phyloP scores from a whole-genome alignment of 176 grass and related monocot genomes.

The Aegilops umbellulata region DNA sequence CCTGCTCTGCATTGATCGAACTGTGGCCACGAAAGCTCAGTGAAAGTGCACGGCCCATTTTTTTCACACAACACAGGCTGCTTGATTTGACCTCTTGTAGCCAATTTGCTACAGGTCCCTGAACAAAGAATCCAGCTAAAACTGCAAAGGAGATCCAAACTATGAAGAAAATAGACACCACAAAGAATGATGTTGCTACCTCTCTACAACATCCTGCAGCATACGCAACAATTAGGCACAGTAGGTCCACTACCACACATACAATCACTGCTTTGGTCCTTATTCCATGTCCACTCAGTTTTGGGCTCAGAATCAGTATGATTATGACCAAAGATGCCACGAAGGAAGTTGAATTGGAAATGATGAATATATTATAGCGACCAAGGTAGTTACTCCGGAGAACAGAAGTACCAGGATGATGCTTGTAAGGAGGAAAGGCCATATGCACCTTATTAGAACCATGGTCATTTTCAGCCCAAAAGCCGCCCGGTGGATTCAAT shows the following conservation, averaged over 20 bases:
- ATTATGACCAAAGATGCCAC: slow-evolving; percentile 51
- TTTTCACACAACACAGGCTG: background rate
- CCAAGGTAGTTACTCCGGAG: slow-evolving; percentile 10
- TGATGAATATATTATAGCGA: slow-evolving; percentile 25
- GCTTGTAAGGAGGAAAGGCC: background rate
- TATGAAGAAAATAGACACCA: background rate
- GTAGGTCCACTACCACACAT: slow-evolving; percentile 30
- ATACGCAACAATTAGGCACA: slow-evolving; percentile 24
- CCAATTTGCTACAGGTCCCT: background rate
- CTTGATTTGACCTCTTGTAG: background rate
- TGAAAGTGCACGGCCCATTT: background rate
- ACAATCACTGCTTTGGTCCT: slow-evolving; percentile 27
- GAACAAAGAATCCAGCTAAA: background rate
- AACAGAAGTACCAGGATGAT: slow-evolving; percentile 25
- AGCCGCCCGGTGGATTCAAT: too few species aligned
- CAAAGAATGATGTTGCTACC: slow-evolving; percentile 2
- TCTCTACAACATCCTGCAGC: slow-evolving; percentile 38
- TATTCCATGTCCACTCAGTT: slow-evolving; percentile 39
- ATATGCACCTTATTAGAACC: too few species aligned
- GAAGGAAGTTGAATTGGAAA: slow-evolving; percentile 41
- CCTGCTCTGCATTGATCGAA: background rate
- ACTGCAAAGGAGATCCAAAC: slow-evolving; percentile 19
- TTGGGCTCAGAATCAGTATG: slow-evolving; percentile 42
- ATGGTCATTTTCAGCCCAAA: too few species aligned
- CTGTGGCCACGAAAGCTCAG: background rate